These are phyloP conservation scores for Bretschneidera sinensis DNA, from an alignment of 345 rosid genomes.

Conservation along the genomic window DNA sequence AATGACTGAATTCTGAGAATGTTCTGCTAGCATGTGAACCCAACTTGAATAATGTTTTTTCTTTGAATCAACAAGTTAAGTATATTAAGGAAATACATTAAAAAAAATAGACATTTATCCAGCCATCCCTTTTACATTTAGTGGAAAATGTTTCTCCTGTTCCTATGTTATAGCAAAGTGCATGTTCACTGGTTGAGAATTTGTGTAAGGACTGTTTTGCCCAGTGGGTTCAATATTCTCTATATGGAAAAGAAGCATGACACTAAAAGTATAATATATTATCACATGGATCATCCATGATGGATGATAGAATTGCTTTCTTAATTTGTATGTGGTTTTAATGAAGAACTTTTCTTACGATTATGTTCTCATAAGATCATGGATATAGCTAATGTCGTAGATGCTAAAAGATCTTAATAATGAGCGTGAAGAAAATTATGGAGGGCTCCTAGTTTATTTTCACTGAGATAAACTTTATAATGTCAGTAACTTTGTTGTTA, in stretches of 20 bases:
- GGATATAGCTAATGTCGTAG: background rate
- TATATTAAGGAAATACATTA: too few relatives aligned
- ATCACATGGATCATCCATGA: too few relatives aligned
- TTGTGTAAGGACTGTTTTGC: background rate
- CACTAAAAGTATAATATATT: background rate
- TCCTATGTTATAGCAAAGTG: slow-evolving; percentile 5
- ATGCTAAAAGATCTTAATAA: background rate
- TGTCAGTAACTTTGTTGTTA: slow-evolving; percentile 5
- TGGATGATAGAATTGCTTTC: background rate
- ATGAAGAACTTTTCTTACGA: slow-evolving; percentile 10
- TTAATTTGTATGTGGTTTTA: background rate
- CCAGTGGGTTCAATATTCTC: slow-evolving; percentile 5
- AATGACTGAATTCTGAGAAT: too few relatives aligned
- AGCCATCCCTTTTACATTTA: background rate
- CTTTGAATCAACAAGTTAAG: too few relatives aligned
- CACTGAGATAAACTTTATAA: slow-evolving; percentile 5
- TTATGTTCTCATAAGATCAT: slow-evolving; percentile 8
- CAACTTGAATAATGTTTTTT: too few relatives aligned
- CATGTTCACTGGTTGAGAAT: slow-evolving; percentile 15
- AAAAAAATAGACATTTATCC: too few relatives aligned
- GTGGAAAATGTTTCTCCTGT: background rate
- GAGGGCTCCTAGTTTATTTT: too few relatives aligned
- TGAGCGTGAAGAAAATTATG: too few relatives aligned
- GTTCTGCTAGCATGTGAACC: too few relatives aligned
- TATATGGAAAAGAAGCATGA: slow-evolving; percentile 5